Evolutionary conservation across 345 rosid species (phyloP), one percentile per base, ranked within the genome.

Genomic region (Gossypium sturtianum): DNA sequence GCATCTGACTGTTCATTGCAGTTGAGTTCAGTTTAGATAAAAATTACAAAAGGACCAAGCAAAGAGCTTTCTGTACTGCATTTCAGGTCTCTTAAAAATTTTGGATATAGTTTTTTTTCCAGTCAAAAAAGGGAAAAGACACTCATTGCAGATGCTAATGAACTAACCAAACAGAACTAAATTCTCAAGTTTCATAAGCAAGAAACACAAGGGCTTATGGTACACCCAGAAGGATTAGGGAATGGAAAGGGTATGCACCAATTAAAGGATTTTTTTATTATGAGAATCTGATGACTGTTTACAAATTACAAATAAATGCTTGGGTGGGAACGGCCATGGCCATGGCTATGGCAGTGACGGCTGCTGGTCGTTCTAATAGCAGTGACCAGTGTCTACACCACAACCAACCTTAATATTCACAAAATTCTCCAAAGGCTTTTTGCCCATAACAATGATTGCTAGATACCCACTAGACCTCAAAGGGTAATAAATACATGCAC

Each of bases 361-460:
- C 41, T 57, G 62, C 62, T 22, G 15, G 25, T 57, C 61, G 22
- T 57, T 59, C 38, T 59, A 58, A 58, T 58, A 23, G 15, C 62
- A 58, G 15, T 23, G 63, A 23, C 63, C 63, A 25, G 7, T 59
- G n/a, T 59, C 17, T 59, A 58, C 29, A 25, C 41, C 64, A 12
- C 9, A 59, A 34, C 41, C 5, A 59, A 59, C 64, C n/a, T 4
- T 59, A 59, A 34, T 25, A 59, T 59, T 23, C 63, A 59, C 63
- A 59, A 59, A 86, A 86, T 80, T 88, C 15, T 72, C 73, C 72
- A 64, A 60, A 34, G 41, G 81, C 83, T 78, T 74, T 79, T 82
- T 75, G 82, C 85, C 91, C 77, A 57, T 74, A 83, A 80, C 56
- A 84, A 84, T 83, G 82, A 86, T 78, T 72, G 71, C 84, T 80